A percentile compares a stretch with the other conserved stretches of the same genome.
Conservation (phyloP, 176 grass and related monocot genomes). For the Luzula sylvatica region DNA sequence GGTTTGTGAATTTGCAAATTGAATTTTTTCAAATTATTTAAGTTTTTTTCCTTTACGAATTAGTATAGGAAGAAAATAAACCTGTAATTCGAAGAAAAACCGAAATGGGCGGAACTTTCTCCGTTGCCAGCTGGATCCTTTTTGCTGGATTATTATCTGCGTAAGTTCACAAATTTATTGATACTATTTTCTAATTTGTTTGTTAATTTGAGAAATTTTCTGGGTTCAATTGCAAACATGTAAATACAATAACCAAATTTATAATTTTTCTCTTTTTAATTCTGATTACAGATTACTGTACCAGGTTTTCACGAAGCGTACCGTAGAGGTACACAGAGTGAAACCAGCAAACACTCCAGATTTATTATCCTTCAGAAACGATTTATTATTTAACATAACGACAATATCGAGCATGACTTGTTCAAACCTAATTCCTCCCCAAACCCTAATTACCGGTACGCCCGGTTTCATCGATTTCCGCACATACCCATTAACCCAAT, state of each 20-base stretch:
- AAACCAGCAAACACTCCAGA: conserved; percentile 87
- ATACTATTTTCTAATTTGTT: not conserved
- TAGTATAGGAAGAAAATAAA: conserved; percentile 65
- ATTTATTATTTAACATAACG: conserved; percentile 86
- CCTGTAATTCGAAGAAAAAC: conserved; percentile 79
- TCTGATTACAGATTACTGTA: conserved; percentile 52
- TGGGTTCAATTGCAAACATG: not conserved
- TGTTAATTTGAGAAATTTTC: not conserved
- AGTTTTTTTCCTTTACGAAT: conserved; percentile 15
- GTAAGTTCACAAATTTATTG: conserved; percentile 31
- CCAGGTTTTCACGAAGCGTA: conserved; percentile 58
- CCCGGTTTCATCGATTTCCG: conserved; percentile 79
- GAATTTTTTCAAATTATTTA: not conserved
- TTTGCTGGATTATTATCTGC: conserved; percentile 67
- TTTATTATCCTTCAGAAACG: conserved; percentile 67
- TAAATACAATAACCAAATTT: conserved; percentile 6
- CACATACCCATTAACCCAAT: conserved; percentile 45
- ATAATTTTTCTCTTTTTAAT: not conserved
- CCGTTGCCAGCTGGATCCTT: conserved; percentile 55
- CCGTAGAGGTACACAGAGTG: conserved; percentile 62
- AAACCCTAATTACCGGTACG: conserved; percentile 48
- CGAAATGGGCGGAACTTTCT: conserved; percentile 75
- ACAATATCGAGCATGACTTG: conserved; percentile 83
- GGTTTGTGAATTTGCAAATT: not conserved
- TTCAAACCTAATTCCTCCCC: conserved; percentile 32